Base-by-base conservation (phyloP, 2,329 filamentous ascomycete species). In the Penicillium italicum region DNA sequence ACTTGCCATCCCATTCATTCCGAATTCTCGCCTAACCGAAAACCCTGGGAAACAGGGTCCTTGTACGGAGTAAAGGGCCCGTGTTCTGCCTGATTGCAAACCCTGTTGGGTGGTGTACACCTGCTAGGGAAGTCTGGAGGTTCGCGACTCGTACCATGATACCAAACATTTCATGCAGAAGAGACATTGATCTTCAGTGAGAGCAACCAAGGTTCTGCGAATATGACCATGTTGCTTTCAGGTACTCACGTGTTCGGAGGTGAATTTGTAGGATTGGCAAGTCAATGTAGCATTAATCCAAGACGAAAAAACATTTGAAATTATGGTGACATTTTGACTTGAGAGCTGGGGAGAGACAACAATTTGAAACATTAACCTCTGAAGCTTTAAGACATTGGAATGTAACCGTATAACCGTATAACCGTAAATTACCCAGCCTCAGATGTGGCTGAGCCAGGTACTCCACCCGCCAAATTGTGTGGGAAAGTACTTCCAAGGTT, bases 111-210 rank as follows among this genome's bases (percentile, higher is more conserved):
- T 73, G 8, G 72, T 72, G 20, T 69, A 67, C 52, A 70, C 73
- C 9, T 70, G 69, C n/a, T 73, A 70, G 73, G 64, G 71, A 55
- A 69, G 60, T 47, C 61, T 71, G 6, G 63, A 68, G 41, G 48
- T 68, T 24, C 71, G 74, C 55, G 66, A 73, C 37, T 63, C 58
- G 18, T 74, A 74, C 55, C 72, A 74, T 52, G 61, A 68, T 48
- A 73, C 68, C 3, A 61, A 67, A 49, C 66, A 73, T 45, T 74
- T 74, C 49, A n/a, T 53, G 37, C 14, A 60, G 65, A 26, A 63
- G 67, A 40, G 56, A 59, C 30, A 55, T 70, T 9, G 1, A 66
- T 74, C 18, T 57, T 72, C 45, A 53, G 52, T 22, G 51, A 67
- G 51, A 66, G 70, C 36, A 65, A 71, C 47, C 48, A 62, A 18